Conservation (phyloP, 2,329 filamentous ascomycete species). For the Penicillium sp. region DNA sequence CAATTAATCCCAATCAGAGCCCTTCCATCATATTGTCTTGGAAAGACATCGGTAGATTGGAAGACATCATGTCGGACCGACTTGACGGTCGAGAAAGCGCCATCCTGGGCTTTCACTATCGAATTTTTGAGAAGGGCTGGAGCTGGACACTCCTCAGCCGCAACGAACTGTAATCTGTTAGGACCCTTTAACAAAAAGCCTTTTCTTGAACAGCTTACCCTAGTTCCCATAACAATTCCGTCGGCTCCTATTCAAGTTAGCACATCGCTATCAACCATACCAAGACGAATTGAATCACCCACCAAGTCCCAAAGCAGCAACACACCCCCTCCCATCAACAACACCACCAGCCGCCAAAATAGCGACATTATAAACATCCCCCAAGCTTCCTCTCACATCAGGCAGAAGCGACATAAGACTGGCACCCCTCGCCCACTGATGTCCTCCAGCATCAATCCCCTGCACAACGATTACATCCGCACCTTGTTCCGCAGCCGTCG, state of each 20-base stretch:
- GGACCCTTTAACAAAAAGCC: constrained; percentile 33
- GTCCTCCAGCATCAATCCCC: constrained; percentile 64
- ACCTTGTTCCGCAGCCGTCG: constrained; percentile 53
- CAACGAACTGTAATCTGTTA: constrained; percentile 41
- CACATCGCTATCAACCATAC: constrained; percentile 37
- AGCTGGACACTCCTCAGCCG: constrained; percentile 46
- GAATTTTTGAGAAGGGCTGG: constrained; percentile 43
- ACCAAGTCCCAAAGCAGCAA: constrained; percentile 57
- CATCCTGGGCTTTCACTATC: constrained; percentile 45
- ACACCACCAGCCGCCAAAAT: constrained; percentile 62
- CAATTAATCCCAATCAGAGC: constrained; percentile 18
- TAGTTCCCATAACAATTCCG: constrained; percentile 22
- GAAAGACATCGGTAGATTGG: constrained; percentile 22
- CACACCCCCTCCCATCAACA: constrained; percentile 54
- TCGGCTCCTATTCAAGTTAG: constrained; percentile 23
- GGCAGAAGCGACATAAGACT: constrained; percentile 58
- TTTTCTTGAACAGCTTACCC: constrained; percentile 2
- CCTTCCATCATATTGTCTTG: constrained; percentile 19
- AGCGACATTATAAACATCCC: constrained; percentile 21
- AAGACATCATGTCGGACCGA: constrained; percentile 27
- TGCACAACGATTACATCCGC: constrained; percentile 62
- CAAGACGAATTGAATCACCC: not conserved
- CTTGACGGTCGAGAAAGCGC: constrained; percentile 49
- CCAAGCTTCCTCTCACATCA: constrained; percentile 54
- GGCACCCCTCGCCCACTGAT: constrained; percentile 56